phyloP scores from a whole-genome alignment of 2,329 filamentous ascomycete genomes.

The Colletotrichum scovillei region DNA sequence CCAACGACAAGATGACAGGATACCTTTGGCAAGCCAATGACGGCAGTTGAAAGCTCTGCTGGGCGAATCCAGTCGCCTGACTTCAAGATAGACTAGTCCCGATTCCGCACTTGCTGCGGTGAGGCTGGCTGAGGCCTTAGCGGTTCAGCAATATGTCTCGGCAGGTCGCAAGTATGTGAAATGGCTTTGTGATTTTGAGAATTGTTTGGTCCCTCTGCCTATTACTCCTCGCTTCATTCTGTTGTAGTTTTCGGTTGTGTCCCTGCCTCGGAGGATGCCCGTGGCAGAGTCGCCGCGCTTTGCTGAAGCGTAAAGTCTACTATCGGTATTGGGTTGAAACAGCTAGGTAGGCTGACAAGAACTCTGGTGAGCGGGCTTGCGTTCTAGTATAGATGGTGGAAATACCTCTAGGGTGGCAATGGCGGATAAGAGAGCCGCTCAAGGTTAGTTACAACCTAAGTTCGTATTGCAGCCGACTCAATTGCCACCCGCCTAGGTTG shows the following conservation, averaged over 20 bases:
- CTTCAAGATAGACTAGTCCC: not conserved
- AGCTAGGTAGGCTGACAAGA: not conserved
- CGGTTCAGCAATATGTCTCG: not conserved
- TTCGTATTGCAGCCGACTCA: not conserved
- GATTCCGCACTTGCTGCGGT: not conserved
- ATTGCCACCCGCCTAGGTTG: not conserved
- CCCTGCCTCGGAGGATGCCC: not conserved
- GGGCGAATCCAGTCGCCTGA: not conserved
- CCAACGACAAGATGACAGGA: not conserved
- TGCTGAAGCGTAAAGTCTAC: not conserved
- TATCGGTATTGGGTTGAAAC: not conserved
- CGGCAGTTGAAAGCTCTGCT: not conserved
- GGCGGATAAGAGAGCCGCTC: too few species aligned
- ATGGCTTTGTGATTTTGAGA: not conserved
- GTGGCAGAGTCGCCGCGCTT: not conserved
- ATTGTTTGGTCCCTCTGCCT: not conserved
- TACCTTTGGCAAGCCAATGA: not conserved
- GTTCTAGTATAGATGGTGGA: not conserved
- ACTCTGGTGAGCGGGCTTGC: not conserved
- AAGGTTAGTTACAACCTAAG: not conserved
- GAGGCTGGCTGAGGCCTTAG: constrained; percentile 10
- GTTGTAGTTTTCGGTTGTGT: too few species aligned
- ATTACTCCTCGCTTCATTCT: not conserved
- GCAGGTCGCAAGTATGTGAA: not conserved
- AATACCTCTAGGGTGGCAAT: not conserved